These are phyloP conservation scores for Friedmanniomyces simplex DNA, from an alignment of 495 filamentous ascomycete species.

Conservation along the genomic window DNA sequence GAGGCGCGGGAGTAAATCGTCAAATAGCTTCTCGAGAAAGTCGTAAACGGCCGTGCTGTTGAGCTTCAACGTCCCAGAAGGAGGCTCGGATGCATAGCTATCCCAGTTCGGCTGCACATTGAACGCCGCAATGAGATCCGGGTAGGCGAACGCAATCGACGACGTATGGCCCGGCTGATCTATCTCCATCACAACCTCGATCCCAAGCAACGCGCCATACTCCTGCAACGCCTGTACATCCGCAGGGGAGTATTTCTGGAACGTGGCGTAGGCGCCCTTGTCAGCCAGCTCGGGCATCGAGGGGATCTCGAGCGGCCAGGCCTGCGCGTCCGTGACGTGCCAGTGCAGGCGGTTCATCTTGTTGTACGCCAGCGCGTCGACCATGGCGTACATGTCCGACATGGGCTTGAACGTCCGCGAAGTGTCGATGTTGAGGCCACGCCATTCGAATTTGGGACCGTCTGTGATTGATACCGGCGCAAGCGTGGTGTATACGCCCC, in stretches of 20 bases:
- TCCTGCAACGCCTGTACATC: slow-evolving; percentile 54
- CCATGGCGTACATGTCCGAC: slow-evolving; percentile 52
- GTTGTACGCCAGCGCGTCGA: slow-evolving; percentile 62
- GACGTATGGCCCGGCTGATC: slow-evolving; percentile 76
- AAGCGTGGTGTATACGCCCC: slow-evolving; percentile 49
- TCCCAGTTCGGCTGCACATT: slow-evolving; percentile 55
- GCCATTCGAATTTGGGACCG: slow-evolving; percentile 55
- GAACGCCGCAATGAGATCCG: slow-evolving; percentile 63
- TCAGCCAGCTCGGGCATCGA: slow-evolving; percentile 55
- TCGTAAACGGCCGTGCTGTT: slow-evolving; percentile 53
- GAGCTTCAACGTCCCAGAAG: slow-evolving; percentile 64
- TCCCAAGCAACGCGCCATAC: slow-evolving; percentile 55
- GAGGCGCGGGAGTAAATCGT: slow-evolving; percentile 62
- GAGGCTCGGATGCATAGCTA: slow-evolving; percentile 61
- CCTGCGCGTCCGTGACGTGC: slow-evolving; percentile 72
- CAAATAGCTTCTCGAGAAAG: slow-evolving; percentile 59
- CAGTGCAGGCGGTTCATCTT: slow-evolving; percentile 73
- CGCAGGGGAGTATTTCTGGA: slow-evolving; percentile 50
- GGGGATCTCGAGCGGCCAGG: slow-evolving; percentile 73
- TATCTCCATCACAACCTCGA: slow-evolving; percentile 66
- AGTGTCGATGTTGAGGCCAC: slow-evolving; percentile 66
- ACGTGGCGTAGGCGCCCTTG: slow-evolving; percentile 56
- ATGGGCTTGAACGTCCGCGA: slow-evolving; percentile 55
- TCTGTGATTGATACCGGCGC: slow-evolving; percentile 60
- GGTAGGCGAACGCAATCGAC: slow-evolving; percentile 49